phyloP scores from a whole-genome alignment of 192 early-diverging fungal species.

The Coemansia sp. region DNA sequence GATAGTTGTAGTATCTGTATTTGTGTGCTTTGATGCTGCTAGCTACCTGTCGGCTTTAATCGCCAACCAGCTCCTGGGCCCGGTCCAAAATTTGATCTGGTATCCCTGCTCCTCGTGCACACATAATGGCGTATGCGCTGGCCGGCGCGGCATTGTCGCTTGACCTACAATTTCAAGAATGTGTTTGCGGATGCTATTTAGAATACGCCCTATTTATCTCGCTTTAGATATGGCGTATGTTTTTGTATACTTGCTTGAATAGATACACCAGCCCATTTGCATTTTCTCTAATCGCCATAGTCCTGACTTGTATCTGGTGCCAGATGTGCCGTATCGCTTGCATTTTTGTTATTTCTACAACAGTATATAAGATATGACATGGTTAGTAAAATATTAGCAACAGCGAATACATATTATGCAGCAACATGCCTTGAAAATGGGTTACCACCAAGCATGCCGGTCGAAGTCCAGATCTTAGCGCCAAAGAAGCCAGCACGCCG shows the following conservation, averaged over 20 bases:
- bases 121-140: conserved; percentile 17
- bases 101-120: conserved; percentile 31
- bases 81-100: conserved; percentile 15
- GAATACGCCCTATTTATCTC: background rate
- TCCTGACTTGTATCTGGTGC: conserved; percentile 9
- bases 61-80: conserved; percentile 12
- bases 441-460: conserved; percentile 78
- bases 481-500: conserved; percentile 64
- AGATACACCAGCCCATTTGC: conserved; percentile 18
- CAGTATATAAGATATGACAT: background rate
- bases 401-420: background rate
- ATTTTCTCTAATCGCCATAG: conserved; percentile 20
- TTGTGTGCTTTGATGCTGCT: background rate
- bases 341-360: conserved; percentile 24
- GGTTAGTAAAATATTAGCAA: background rate
- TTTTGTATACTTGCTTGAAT: conserved; percentile 29
- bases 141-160: background rate
- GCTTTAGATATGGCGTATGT: background rate
- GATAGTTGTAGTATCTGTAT: background rate
- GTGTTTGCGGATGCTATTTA: background rate
- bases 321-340: conserved; percentile 15
- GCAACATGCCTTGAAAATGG: conserved; percentile 77
- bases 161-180: conserved; percentile 9
- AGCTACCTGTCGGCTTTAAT: background rate
- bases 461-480: conserved; percentile 41